These are phyloP conservation scores for Leonotis leonurus DNA, from an alignment of 257 asterid species.

Conservation along the genomic window DNA sequence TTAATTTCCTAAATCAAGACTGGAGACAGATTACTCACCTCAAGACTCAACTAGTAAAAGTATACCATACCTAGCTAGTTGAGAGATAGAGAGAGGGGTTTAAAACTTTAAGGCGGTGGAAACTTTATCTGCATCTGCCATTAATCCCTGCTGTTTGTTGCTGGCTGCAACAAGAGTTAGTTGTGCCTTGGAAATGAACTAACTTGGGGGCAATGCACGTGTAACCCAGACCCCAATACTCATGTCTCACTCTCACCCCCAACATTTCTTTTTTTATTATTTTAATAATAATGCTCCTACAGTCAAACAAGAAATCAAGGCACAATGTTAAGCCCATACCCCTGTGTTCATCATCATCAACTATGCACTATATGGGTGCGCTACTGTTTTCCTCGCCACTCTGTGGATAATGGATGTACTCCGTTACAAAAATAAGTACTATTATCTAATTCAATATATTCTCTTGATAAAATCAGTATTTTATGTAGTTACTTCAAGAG, in stretches of 20 bases:
- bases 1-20: conserved; percentile 13
- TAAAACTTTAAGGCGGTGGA: neutral
- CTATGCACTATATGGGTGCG: neutral
- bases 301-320: conserved; percentile 23
- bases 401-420: too few relatives aligned
- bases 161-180: conserved; percentile 24
- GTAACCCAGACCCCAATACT: conserved; percentile 28
- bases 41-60: neutral
- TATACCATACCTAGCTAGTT: too few relatives aligned
- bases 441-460: too few relatives aligned
- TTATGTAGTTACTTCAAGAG: neutral
- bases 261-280: neutral
- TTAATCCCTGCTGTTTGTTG: conserved; percentile 24
- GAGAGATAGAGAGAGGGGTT: neutral
- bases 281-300: neutral
- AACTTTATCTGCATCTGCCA: conserved; percentile 20
- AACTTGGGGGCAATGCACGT: conserved; percentile 32
- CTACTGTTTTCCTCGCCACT: too few relatives aligned
- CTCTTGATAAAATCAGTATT: too few relatives aligned
- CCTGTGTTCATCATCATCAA: neutral
- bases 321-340: conserved; percentile 24
- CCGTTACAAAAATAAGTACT: too few relatives aligned
- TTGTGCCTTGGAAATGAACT: conserved; percentile 45
- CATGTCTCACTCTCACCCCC: neutral
- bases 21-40: conserved; percentile 13